Base-by-base conservation (phyloP, 768 basidiomycete species). In the Phylloporus arenicola region DNA sequence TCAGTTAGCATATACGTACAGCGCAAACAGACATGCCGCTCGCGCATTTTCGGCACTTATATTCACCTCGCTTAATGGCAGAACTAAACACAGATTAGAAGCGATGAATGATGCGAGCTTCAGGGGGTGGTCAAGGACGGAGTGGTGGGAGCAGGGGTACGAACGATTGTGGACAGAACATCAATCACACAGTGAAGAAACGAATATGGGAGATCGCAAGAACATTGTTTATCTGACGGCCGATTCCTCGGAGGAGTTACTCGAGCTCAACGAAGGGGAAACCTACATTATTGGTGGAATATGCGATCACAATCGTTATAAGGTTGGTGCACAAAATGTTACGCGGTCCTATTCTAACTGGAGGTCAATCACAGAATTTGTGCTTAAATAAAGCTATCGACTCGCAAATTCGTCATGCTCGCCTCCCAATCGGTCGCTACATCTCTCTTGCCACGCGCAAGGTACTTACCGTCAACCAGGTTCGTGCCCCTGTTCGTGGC, bases 271-370 rank as follows among this genome's bases (percentile, higher is more conserved):
- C 48, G 83, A 90, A 48, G 83, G 84, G 38, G 87, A 94, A 63
- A 88, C 84, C 8, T 98, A 98, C 64, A 83, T 99, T 58, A 93
- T 99, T 46, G 95, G 95, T 41, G 95, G 94, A 6, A 86, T 99
- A 58, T 86, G 86, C 52, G 96, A 99, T 68, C 89, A 88, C 63
- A 99, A 99, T 70, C 87, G 95, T 38, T 90, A 94, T 75, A 97
- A 95, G 81, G 95, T 82, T 31, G 43, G 51, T 42, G 22, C 14
- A 25, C 43, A 29, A 20, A 30, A 20, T 43, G 14, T 53, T 47
- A 6, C 35, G 35, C 34, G 22, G 25, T 35, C 39, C 24, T 5
- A 9, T 25, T 2, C 54, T 57, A 45, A 63, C 48, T 52, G 47
- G 48, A 53, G 43, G 39, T 30, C 53, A 50, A 44, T 40, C 50